Conservation (phyloP, 805 yeast genomes). For the Ogataea allantospora region DNA sequence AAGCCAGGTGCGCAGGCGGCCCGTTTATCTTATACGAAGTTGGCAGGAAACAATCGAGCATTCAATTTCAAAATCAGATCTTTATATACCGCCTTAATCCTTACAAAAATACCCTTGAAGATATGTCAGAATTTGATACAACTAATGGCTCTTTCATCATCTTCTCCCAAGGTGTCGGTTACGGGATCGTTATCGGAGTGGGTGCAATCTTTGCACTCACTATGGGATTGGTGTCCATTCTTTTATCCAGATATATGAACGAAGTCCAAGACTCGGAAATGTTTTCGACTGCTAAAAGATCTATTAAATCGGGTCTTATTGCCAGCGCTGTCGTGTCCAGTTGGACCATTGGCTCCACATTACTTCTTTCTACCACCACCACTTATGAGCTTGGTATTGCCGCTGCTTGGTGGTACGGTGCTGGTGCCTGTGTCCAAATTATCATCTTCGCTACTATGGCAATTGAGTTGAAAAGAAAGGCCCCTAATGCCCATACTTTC, state of each 20-base stretch:
- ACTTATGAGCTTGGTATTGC: conserved; percentile 36
- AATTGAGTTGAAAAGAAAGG: conserved; percentile 35
- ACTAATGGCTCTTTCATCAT: conserved; percentile 13
- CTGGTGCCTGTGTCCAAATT: conserved; percentile 37
- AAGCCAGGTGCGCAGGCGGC: no score
- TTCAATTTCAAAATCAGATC: no score
- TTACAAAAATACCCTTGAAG: conserved; percentile 27
- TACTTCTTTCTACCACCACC: conserved; percentile 31
- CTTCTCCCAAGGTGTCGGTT: conserved; percentile 34
- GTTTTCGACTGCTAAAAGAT: conserved; percentile 39
- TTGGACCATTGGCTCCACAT: conserved; percentile 38
- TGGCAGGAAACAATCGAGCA: no score
- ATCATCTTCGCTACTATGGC: conserved; percentile 34
- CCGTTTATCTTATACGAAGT: no score
- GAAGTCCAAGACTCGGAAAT: conserved; percentile 44
- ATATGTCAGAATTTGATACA: conserved; percentile 10
- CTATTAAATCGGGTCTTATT: conserved; percentile 36
- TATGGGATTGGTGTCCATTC: conserved; percentile 36
- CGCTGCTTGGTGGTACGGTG: conserved; percentile 37
- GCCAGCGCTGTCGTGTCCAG: conserved; percentile 38
- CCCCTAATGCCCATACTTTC: conserved; percentile 38
- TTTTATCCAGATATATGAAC: conserved; percentile 37
- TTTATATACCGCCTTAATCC: not conserved
- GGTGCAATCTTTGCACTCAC: conserved; percentile 44
- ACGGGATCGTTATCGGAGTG: conserved; percentile 43